A percentile compares a stretch with the other conserved stretches of the same genome.
These are phyloP conservation scores for Lactarius sanguifluus DNA, from an alignment of 768 basidiomycete genomes.

Conservation along the genomic window DNA sequence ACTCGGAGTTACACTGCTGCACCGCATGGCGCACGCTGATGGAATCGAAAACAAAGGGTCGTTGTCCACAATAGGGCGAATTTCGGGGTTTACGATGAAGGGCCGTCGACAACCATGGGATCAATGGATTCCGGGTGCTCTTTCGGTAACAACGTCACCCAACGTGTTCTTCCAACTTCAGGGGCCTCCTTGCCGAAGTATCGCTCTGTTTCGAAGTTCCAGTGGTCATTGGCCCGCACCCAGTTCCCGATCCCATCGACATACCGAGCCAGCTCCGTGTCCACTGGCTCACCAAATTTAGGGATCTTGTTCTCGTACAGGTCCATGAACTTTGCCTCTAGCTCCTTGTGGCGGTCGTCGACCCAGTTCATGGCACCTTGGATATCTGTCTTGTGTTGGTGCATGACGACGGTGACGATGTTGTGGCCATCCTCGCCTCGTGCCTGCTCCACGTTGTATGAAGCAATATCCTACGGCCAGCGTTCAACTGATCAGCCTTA, in stretches of 20 bases:
- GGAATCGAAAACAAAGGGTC: too few relatives aligned
- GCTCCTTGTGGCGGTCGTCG: constrained; percentile 31
- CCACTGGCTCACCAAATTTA: constrained; percentile 37
- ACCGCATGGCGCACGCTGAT: too few relatives aligned
- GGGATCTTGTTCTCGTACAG: constrained; percentile 36
- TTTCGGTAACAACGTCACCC: not conserved
- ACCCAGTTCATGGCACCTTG: constrained; percentile 40
- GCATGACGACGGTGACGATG: constrained; percentile 44
- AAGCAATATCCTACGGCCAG: constrained; percentile 31
- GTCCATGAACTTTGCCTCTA: constrained; percentile 35
- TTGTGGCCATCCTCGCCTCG: constrained; percentile 41
- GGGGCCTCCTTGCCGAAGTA: constrained; percentile 8
- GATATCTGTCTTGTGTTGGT: constrained; percentile 36
- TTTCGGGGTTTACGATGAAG: not conserved
- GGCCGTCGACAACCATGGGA: not conserved
- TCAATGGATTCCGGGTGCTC: not conserved
- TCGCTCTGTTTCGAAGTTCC: constrained; percentile 40
- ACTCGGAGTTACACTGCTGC: too few relatives aligned
- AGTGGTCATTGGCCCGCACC: constrained; percentile 40
- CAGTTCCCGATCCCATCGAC: constrained; percentile 44
- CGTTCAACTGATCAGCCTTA: not conserved
- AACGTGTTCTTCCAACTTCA: not conserved
- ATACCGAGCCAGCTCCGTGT: constrained; percentile 39
- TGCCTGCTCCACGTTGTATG: constrained; percentile 37
- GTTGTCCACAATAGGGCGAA: too few relatives aligned